phyloP scores from a whole-genome alignment of 805 yeast genomes.

The Hanseniaspora guilliermondii region DNA sequence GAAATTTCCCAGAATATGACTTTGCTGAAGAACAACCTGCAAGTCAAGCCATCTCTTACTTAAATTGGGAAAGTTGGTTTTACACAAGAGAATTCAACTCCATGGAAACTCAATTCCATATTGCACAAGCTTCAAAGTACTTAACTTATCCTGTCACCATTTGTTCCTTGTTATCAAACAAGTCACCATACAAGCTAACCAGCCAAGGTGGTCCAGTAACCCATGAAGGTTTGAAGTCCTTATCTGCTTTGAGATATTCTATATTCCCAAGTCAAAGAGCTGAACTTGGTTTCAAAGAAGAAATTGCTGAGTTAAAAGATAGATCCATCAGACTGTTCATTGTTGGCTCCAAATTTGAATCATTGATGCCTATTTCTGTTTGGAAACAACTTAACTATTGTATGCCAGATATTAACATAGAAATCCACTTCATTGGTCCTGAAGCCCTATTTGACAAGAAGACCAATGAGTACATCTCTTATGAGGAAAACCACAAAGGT shows the following conservation, averaged over 20 bases:
- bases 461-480: slow-evolving; percentile 45
- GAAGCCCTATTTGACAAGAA: slow-evolving; percentile 71
- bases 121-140: slow-evolving; percentile 91
- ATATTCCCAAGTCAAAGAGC: slow-evolving; percentile 47
- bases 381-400: slow-evolving; percentile 87
- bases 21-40: slow-evolving; percentile 71
- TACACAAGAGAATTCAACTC: slow-evolving; percentile 87
- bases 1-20: slow-evolving; percentile 90
- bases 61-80: slow-evolving; percentile 84
- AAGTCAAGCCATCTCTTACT: slow-evolving; percentile 64
- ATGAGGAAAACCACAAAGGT: slow-evolving; percentile 55
- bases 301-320: not conserved
- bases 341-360: slow-evolving; percentile 84
- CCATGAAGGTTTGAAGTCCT: slow-evolving; percentile 82
- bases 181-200: slow-evolving; percentile 66
- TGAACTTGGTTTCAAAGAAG: slow-evolving; percentile 41
- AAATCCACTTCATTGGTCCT: slow-evolving; percentile 88
- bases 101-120: slow-evolving; percentile 92
- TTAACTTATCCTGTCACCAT: slow-evolving; percentile 86
- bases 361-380: slow-evolving; percentile 83
- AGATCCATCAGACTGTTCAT: slow-evolving; percentile 83
- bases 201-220: slow-evolving; percentile 75
- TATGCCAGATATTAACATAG: slow-evolving; percentile 72
- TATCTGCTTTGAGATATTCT: slow-evolving; percentile 85
- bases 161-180: slow-evolving; percentile 69